phyloP scores from a whole-genome alignment of 78 protist species.

The Salpingoeca rosetta region DNA sequence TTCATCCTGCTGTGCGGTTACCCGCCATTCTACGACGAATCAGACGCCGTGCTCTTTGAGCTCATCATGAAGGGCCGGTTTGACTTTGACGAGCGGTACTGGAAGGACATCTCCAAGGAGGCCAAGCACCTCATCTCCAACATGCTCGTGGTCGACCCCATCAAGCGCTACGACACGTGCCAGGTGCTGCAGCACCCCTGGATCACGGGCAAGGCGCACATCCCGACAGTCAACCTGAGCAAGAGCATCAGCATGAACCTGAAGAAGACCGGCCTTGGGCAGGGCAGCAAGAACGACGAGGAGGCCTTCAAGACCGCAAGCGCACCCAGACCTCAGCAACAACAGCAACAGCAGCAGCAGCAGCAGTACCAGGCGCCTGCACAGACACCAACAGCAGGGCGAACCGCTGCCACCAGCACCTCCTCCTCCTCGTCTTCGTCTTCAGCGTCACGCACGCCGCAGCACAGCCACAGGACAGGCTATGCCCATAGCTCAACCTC shows the following conservation, averaged over 20 bases:
- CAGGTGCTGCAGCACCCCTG: slow-evolving; percentile 49
- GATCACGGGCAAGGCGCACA: slow-evolving; percentile 21
- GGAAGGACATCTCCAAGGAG: slow-evolving; percentile 52
- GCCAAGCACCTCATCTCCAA: slow-evolving; percentile 2
- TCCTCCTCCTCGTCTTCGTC: too few species aligned
- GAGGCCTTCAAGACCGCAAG: too few species aligned
- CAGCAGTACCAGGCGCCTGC: too few species aligned
- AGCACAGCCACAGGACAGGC: too few species aligned
- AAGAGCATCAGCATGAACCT: slow-evolving; percentile 16
- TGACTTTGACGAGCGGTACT: slow-evolving; percentile 74
- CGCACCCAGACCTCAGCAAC: too few species aligned
- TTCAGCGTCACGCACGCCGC: too few species aligned
- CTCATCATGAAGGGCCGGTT: slow-evolving; percentile 70
- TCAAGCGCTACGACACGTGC: neutral
- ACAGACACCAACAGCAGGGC: too few species aligned
- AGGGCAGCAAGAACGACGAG: too few species aligned
- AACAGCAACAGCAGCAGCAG: too few species aligned
- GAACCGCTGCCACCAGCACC: too few species aligned
- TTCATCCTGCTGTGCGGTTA: slow-evolving; percentile 77
- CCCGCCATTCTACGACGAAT: slow-evolving; percentile 81
- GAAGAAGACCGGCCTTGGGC: neutral
- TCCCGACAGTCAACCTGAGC: slow-evolving; percentile 10
- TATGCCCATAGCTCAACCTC: too few species aligned
- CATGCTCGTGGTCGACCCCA: neutral
- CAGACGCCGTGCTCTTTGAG: slow-evolving; percentile 65